These are phyloP conservation scores for Solanum peruvianum DNA, from an alignment of 257 asterid genomes.

Conservation along the genomic window DNA sequence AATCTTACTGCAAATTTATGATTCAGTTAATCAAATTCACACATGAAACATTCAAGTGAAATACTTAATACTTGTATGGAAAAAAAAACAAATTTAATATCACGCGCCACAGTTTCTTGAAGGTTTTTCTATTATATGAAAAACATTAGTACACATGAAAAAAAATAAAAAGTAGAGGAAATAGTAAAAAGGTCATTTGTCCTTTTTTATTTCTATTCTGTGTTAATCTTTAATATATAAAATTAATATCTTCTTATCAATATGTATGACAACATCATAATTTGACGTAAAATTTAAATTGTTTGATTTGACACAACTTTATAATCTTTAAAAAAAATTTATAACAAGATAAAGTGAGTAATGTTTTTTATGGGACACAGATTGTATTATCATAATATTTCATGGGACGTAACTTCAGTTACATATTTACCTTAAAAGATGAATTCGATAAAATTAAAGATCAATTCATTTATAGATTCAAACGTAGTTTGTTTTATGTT, in stretches of 20 bases:
- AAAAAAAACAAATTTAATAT: not conserved
- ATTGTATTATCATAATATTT: not conserved
- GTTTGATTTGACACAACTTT: too few relatives aligned
- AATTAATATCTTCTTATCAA: too few relatives aligned
- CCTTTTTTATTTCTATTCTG: not conserved
- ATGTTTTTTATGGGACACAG: not conserved
- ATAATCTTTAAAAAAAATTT: too few relatives aligned
- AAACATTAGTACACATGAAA: not conserved
- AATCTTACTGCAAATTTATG: not conserved
- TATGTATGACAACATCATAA: not conserved
- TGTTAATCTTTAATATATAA: not conserved
- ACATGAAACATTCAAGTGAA: not conserved
- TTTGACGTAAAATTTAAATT: too few relatives aligned
- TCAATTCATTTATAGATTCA: too few relatives aligned
- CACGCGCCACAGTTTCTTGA: not conserved
- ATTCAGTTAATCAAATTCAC: not conserved
- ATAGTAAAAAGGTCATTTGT: not conserved
- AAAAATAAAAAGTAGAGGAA: not conserved
- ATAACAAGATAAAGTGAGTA: too few relatives aligned
- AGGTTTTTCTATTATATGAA: not conserved
- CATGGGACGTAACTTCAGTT: not conserved
- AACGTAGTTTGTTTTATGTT: not conserved
- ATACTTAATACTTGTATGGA: not conserved
- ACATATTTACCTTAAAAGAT: too few relatives aligned
- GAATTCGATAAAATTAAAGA: too few relatives aligned